Percentiles rank a stretch among this genome's conserved stretches.
Evolutionary conservation across 345 rosid genomes (phyloP).

Genomic region (Salix udensis): DNA sequence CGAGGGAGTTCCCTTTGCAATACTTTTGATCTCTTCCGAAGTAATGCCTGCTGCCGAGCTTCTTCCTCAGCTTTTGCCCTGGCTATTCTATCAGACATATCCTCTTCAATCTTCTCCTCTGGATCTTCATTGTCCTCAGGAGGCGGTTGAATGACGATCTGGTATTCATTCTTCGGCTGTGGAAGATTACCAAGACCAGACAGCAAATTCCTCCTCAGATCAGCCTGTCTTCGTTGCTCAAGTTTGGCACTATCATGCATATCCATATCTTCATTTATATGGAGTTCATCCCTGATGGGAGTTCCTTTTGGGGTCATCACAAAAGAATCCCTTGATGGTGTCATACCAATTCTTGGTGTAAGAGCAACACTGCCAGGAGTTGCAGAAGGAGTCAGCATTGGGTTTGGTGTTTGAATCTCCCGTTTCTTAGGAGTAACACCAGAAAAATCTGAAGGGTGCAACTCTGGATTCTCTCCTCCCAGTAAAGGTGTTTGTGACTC

Average conservation of each 20-base stretch:
- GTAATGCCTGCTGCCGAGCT: conserved; percentile 75
- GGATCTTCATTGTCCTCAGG: conserved; percentile 83
- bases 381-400: conserved; percentile 81
- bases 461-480: conserved; percentile 97
- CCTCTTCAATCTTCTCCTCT: conserved; percentile 94
- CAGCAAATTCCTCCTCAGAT: conserved; percentile 65
- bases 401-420: conserved; percentile 91
- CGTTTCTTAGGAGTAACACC: conserved; percentile 93
- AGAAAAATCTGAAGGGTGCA: conserved; percentile 98
- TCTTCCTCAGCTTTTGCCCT: conserved; percentile 92
- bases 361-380: conserved; percentile 79
- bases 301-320: conserved; percentile 89
- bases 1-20: conserved; percentile 97
- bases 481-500: conserved; percentile 96
- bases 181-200: conserved; percentile 83
- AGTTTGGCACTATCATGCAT: conserved; percentile 65
- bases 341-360: conserved; percentile 89
- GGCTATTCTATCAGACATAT: conserved; percentile 90
- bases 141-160: conserved; percentile 73
- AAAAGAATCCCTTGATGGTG: conserved; percentile 89
- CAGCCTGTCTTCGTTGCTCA: conserved; percentile 71
- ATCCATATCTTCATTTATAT: conserved; percentile 89
- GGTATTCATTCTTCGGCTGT: conserved; percentile 92
- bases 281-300: conserved; percentile 95
- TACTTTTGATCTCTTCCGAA: conserved; percentile 94